A percentile compares a stretch with the other conserved stretches of the same genome.
Evolutionary conservation across 164 flowering plant species (phyloP).

Genomic region (Santalum album): DNA sequence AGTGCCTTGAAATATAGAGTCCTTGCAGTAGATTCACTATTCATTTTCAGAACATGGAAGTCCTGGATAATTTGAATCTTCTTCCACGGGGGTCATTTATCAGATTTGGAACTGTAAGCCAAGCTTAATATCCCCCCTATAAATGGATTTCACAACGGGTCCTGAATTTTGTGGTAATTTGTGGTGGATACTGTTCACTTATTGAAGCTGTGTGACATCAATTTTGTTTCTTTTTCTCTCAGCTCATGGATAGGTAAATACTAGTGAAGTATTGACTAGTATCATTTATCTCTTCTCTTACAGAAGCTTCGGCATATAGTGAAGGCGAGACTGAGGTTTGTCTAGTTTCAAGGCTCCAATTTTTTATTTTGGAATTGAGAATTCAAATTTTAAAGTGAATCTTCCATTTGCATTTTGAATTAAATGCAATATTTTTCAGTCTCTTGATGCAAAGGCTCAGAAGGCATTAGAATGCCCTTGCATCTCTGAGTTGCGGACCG

Average conservation of each 20-base stretch:
- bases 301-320: conserved; percentile 84
- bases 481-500: conserved; percentile 64
- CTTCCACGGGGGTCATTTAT: too few species aligned
- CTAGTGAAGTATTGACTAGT: background rate
- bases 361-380: background rate
- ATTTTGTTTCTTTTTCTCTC: background rate
- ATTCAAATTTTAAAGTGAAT: background rate
- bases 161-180: too few species aligned
- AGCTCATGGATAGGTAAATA: background rate
- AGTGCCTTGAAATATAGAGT: too few species aligned
- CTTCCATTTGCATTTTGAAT: background rate
- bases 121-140: too few species aligned
- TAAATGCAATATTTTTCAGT: conserved; percentile 26
- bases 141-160: too few species aligned
- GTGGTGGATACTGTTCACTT: too few species aligned
- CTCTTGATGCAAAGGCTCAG: conserved; percentile 68
- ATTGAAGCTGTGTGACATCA: too few species aligned
- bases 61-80: too few species aligned
- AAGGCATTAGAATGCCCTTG: conserved; percentile 94
- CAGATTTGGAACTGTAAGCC: too few species aligned
- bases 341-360: conserved; percentile 3
- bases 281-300: conserved; percentile 3
- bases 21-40: too few species aligned
- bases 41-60: too few species aligned
- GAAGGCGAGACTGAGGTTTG: conserved; percentile 50